Percentiles rank a stretch among this genome's conserved stretches.
phyloP scores from a whole-genome alignment of 305 asterid species.

The Solanum aculeatissimum region DNA sequence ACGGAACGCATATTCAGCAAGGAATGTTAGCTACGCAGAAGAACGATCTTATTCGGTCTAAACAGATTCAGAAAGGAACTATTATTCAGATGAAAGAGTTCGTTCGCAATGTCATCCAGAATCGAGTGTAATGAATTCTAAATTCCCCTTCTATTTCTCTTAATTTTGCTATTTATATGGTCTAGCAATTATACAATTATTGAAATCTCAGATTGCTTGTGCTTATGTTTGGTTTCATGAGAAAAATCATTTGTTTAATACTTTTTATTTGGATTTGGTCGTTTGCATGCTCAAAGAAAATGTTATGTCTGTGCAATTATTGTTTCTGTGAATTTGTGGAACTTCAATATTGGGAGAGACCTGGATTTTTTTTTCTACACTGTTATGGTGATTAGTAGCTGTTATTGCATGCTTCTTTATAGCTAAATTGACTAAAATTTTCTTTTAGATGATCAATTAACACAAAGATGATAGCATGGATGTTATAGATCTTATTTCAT shows the following conservation, averaged over 20 bases:
- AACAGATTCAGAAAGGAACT: constrained; percentile 54
- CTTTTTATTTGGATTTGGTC: neutral
- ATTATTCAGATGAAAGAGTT: constrained; percentile 48
- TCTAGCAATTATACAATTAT: neutral
- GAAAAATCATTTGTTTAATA: neutral
- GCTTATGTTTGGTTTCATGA: neutral
- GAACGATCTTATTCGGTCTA: constrained; percentile 46
- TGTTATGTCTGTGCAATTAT: neutral
- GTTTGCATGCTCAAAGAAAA: neutral
- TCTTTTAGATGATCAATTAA: neutral
- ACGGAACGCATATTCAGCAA: constrained; percentile 50
- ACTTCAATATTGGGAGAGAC: neutral
- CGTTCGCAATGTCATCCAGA: constrained; percentile 51
- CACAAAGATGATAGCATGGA: neutral
- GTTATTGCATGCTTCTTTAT: neutral
- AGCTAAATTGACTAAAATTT: neutral
- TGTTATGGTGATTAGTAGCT: neutral
- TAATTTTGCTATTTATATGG: neutral
- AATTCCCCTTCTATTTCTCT: neutral
- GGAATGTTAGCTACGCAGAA: constrained; percentile 80
- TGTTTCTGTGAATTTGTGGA: neutral
- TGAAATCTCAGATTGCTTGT: neutral
- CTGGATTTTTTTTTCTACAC: neutral
- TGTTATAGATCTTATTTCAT: neutral
- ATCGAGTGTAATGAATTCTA: constrained; percentile 36